Base-by-base conservation (phyloP, 371 early-diverging fungal genomes). In the Actinomucor elegans region DNA sequence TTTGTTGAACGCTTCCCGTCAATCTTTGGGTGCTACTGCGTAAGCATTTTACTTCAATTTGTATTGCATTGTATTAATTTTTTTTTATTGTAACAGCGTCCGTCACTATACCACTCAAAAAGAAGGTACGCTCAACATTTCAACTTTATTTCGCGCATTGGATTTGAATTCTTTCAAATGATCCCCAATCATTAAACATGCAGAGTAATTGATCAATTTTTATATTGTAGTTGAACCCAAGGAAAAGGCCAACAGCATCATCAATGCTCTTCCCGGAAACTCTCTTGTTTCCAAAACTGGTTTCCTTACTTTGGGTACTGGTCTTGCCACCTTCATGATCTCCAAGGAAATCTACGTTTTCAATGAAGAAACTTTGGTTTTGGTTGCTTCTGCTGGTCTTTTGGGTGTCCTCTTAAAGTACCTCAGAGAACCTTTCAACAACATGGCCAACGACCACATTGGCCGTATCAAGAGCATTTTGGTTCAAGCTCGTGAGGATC, bases 261-360 rank as follows among this genome's bases (percentile, higher is more conserved):
- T 97, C 67, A 91, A 93, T 66, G 71, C 88, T 33, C 88, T 96
- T 69, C 98, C 98, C 53, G 96, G 96, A 28, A 86, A 92, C 70
- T 86, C 85, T 46, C 64, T 94, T 53, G 86, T 89, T 51, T 83
- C 93, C 68, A 96, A 97, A 84, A 89, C 95, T 40, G 89, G 88
- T 54, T 92, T 89, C 63, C 81, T 96, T 66, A 89, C 94, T 51
- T 78, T 89, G 33, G 80, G 85, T 47, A 84, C 93, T 42, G 93
- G 94, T 63, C 73, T 91, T 51, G 87, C 95, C 38, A 89, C 96
- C 38, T 91, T 85, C 70, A 75, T 91, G 56, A 85, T 97, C 66
- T 89, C 95, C 62, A 95, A 97, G 86, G 98, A 96, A 77, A 89
- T 97, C 71, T 97, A 96, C 75, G 85, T 96, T 48, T 69, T 95